A percentile compares a stretch with the other conserved stretches of the same genome.
phyloP scores from a whole-genome alignment of 1,139 yeast genomes.

The Lodderomyces parapsilosis region DNA sequence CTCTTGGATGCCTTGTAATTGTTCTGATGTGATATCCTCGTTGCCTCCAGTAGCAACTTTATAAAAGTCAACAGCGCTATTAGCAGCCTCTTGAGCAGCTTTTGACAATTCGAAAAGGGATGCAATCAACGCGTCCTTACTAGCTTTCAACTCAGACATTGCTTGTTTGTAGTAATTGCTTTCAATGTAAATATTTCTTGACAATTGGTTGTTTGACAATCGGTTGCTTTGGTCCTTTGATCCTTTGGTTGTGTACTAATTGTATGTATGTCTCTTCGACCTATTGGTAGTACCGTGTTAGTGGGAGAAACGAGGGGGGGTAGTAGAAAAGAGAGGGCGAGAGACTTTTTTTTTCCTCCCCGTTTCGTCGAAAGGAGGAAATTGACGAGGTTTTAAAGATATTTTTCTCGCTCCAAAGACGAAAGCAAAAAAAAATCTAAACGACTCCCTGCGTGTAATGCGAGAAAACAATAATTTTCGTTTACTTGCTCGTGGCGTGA shows the following conservation, averaged over 20 bases:
- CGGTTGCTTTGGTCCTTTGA: not conserved
- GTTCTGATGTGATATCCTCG: constrained; percentile 33
- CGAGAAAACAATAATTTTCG: not conserved
- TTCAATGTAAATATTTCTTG: not conserved
- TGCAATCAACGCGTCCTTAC: constrained; percentile 61
- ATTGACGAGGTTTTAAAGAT: constrained; percentile 1
- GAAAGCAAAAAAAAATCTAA: not conserved
- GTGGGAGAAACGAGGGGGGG: constrained; percentile 5
- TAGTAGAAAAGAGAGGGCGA: constrained; percentile 6
- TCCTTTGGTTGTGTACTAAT: constrained; percentile 1
- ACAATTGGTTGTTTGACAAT: constrained; percentile 3
- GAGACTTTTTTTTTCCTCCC: constrained; percentile 1
- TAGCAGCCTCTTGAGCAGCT: constrained; percentile 72
- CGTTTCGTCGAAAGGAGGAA: not conserved
- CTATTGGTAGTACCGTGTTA: constrained; percentile 2
- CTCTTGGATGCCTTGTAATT: constrained; percentile 34
- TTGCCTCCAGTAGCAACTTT: constrained; percentile 39
- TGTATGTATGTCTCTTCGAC: not conserved
- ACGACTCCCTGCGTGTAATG: not conserved
- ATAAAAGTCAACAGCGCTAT: constrained; percentile 72
- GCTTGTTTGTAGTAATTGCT: constrained; percentile 2
- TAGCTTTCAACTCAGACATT: constrained; percentile 38
- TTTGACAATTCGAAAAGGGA: constrained; percentile 77
- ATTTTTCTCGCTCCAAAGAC: not conserved
- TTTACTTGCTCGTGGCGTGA: not conserved